Percentiles rank a stretch among this genome's conserved stretches.
phyloP scores from a whole-genome alignment of 305 asterid species.

The Rubia tinctorum region DNA sequence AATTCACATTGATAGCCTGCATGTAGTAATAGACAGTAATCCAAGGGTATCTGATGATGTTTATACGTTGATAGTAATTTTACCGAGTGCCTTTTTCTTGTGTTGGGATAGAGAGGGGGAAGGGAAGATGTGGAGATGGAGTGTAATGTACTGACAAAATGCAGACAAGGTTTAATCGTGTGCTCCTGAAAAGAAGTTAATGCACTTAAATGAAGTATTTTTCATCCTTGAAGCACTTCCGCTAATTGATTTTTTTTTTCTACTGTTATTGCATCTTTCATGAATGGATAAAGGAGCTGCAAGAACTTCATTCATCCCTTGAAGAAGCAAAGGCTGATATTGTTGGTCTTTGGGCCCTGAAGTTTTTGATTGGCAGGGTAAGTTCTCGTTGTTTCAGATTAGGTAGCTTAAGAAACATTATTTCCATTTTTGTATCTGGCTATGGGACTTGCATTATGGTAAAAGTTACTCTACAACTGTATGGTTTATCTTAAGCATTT shows the following conservation, averaged over 20 bases:
- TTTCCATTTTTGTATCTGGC: constrained; percentile 6
- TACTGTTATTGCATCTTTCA: background rate
- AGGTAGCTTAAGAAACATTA: background rate
- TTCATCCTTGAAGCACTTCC: constrained; percentile 3
- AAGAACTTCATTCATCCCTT: constrained; percentile 90
- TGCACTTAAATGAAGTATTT: background rate
- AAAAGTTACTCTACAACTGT: background rate
- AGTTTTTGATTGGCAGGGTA: constrained; percentile 74
- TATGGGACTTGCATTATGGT: constrained; percentile 12
- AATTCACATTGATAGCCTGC: background rate
- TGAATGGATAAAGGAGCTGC: constrained; percentile 58
- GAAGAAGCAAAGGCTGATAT: constrained; percentile 99
- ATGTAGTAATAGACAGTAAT: background rate
- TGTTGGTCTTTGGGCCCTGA: constrained; percentile 97
- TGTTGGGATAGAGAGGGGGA: background rate
- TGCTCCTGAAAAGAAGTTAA: background rate
- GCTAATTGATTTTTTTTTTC: background rate
- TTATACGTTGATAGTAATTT: background rate
- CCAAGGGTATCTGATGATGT: background rate
- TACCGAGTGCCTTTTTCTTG: background rate
- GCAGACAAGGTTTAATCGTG: background rate
- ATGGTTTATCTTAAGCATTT: background rate
- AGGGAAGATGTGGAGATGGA: background rate
- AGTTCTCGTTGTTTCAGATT: background rate
- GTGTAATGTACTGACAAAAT: background rate